A percentile compares a stretch with the other conserved stretches of the same genome.
Evolutionary conservation across 2,329 filamentous ascomycete species (phyloP).

Genomic region (Penicillium expansum): DNA sequence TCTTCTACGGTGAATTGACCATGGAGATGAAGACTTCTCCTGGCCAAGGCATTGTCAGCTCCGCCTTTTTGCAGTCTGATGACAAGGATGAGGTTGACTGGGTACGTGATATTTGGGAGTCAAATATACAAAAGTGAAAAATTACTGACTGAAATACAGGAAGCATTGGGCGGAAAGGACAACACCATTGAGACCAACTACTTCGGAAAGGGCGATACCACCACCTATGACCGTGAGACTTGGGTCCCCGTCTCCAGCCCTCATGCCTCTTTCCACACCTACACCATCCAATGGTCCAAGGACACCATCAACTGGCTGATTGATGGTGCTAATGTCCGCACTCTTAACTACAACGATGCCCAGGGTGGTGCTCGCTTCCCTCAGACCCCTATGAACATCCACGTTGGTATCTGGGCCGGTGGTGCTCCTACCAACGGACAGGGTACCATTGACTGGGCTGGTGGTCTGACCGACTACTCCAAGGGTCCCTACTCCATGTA

Average conservation of each 20-base stretch:
- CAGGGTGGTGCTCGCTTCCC: conserved; percentile 60
- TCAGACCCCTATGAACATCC: conserved; percentile 71
- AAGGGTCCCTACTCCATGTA: conserved; percentile 71
- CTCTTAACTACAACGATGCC: conserved; percentile 59
- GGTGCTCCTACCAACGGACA: conserved; percentile 48
- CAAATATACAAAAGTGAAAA: conserved; percentile 42
- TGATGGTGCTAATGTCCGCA: conserved; percentile 61
- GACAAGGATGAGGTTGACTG: conserved; percentile 93
- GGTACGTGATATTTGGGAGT: conserved; percentile 66
- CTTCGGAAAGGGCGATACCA: conserved; percentile 86
- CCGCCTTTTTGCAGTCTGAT: conserved; percentile 88
- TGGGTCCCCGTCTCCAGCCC: conserved; percentile 67
- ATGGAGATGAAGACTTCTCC: conserved; percentile 81
- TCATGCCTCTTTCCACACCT: conserved; percentile 46
- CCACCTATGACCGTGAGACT: conserved; percentile 76
- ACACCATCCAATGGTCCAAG: conserved; percentile 63
- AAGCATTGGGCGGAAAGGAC: conserved; percentile 37
- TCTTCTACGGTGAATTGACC: conserved; percentile 94
- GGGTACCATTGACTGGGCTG: conserved; percentile 66
- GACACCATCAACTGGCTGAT: conserved; percentile 64
- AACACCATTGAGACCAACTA: conserved; percentile 74
- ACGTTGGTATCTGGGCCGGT: conserved; percentile 68
- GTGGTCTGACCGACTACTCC: conserved; percentile 64
- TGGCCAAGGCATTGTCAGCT: conserved; percentile 88
- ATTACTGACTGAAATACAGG: conserved; percentile 47